A percentile compares a stretch with the other conserved stretches of the same genome.
Evolutionary conservation across 2,329 filamentous ascomycete genomes (phyloP).

Genomic region (Fonsecaea erecta): DNA sequence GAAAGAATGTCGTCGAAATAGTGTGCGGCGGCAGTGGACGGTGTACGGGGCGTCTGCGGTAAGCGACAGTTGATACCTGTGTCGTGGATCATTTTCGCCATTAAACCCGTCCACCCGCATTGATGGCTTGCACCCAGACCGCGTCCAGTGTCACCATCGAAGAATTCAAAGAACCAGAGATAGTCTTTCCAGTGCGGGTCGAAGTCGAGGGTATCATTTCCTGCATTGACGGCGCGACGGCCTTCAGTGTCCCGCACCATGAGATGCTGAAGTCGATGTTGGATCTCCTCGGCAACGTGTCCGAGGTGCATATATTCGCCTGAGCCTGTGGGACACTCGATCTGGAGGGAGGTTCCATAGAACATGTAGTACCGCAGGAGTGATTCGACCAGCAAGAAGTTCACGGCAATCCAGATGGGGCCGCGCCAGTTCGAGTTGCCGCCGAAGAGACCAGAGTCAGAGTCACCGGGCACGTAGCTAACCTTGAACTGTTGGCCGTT

Average conservation of each 20-base stretch:
- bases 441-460: slow-evolving; percentile 90
- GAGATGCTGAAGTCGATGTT: slow-evolving; percentile 90
- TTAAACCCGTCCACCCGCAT: slow-evolving; percentile 93
- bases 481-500: slow-evolving; percentile 89
- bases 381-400: slow-evolving; percentile 91
- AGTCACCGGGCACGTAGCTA: slow-evolving; percentile 91
- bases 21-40: slow-evolving; percentile 79
- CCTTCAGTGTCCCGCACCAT: slow-evolving; percentile 85
- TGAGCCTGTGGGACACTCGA: slow-evolving; percentile 92
- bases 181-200: slow-evolving; percentile 92
- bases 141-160: slow-evolving; percentile 87
- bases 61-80: slow-evolving; percentile 90
- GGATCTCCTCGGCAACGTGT: slow-evolving; percentile 91
- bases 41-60: slow-evolving; percentile 89
- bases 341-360: slow-evolving; percentile 84
- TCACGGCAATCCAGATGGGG: slow-evolving; percentile 94
- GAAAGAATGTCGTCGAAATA: slow-evolving; percentile 93
- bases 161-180: slow-evolving; percentile 97
- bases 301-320: slow-evolving; percentile 95
- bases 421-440: slow-evolving; percentile 98
- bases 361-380: slow-evolving; percentile 96
- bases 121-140: slow-evolving; percentile 92
- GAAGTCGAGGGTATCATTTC: slow-evolving; percentile 84
- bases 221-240: slow-evolving; percentile 83
- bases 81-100: slow-evolving; percentile 96